These are phyloP conservation scores for Russula foetens DNA, from an alignment of 768 basidiomycete species.

Conservation along the genomic window DNA sequence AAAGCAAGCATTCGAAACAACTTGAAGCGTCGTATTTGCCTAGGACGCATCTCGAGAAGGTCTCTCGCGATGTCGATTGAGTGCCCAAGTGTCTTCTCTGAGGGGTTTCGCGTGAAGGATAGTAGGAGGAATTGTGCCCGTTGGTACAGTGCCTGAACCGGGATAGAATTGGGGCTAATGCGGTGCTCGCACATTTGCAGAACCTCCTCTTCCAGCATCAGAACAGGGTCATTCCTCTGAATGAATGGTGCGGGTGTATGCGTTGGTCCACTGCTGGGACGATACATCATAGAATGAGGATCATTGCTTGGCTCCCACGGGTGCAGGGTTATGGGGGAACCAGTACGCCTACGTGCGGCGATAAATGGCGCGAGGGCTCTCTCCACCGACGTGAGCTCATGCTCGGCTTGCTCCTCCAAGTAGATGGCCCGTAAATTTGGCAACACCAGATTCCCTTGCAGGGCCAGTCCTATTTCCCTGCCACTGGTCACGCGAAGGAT, in stretches of 20 bases:
- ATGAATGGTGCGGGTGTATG: neutral
- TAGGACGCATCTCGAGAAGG: neutral
- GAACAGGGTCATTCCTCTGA: neutral
- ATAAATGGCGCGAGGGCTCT: neutral
- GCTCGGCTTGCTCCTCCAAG: neutral
- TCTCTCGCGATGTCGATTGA: neutral
- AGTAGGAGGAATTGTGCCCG: neutral
- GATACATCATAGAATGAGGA: neutral
- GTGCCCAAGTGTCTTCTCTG: neutral
- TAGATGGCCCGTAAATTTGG: neutral
- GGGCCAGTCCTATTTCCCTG: neutral
- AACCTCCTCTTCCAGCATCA: neutral
- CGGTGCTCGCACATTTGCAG: neutral
- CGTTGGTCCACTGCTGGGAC: neutral
- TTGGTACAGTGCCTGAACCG: neutral
- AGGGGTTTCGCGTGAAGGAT: neutral
- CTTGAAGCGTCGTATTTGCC: neutral
- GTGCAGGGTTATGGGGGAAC: neutral
- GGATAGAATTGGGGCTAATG: neutral
- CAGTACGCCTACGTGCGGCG: neutral
- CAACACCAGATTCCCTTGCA: neutral
- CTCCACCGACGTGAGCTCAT: neutral
- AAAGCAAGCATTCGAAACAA: neutral
- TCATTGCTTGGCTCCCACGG: neutral
- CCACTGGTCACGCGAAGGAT: neutral